phyloP scores from a whole-genome alignment of 192 early-diverging fungal species.

The Chytriomyces confervae region DNA sequence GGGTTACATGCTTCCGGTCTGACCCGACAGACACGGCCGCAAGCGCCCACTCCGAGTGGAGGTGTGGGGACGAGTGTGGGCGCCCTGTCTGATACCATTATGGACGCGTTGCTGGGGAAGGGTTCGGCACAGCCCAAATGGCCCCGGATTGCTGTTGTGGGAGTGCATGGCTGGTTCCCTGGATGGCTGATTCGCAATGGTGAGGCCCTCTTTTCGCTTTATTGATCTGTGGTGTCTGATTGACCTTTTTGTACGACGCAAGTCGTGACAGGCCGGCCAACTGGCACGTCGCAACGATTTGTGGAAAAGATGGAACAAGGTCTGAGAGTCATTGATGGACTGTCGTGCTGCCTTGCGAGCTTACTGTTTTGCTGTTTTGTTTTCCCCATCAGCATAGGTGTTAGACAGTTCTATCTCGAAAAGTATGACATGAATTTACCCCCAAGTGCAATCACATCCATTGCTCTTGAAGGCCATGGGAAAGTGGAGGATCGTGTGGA shows the following conservation, averaged over 20 bases:
- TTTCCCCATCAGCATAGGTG: neutral
- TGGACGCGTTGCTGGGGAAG: neutral
- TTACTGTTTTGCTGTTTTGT: neutral
- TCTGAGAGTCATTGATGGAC: neutral
- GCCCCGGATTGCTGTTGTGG: slow-evolving; percentile 64
- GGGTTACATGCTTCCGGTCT: neutral
- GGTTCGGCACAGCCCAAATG: neutral
- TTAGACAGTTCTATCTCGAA: slow-evolving; percentile 45
- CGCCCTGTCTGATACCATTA: neutral
- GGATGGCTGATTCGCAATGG: slow-evolving; percentile 57
- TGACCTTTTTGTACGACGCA: slow-evolving; percentile 34
- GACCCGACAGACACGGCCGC: neutral
- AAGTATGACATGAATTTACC: slow-evolving; percentile 45
- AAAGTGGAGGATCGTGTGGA: slow-evolving; percentile 87
- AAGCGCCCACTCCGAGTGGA: neutral
- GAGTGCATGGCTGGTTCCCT: slow-evolving; percentile 69
- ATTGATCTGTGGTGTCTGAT: neutral
- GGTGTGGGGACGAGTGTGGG: neutral
- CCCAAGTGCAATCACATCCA: slow-evolving; percentile 64
- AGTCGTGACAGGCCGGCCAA: slow-evolving; percentile 87
- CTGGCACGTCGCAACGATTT: slow-evolving; percentile 88
- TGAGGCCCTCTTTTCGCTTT: neutral
- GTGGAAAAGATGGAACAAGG: slow-evolving; percentile 86
- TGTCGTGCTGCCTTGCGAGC: neutral
- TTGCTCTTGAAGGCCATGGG: slow-evolving; percentile 91